Conservation (phyloP, 2,329 filamentous ascomycete genomes). For the Aspergillus arachidicola region DNA sequence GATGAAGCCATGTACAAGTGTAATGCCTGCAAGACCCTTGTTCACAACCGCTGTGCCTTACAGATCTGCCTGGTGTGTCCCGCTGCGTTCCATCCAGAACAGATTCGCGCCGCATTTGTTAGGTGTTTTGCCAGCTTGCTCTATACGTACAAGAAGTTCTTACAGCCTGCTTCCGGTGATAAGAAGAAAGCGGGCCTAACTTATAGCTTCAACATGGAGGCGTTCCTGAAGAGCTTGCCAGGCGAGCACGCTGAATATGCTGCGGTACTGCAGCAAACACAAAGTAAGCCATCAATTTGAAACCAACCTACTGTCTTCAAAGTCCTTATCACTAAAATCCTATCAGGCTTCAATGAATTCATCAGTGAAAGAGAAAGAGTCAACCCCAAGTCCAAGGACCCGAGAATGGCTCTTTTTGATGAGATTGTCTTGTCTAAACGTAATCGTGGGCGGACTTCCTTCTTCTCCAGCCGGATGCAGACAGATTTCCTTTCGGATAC, state of each 20-base stretch:
- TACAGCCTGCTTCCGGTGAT: conserved; percentile 61
- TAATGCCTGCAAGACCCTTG: conserved; percentile 50
- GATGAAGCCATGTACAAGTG: conserved; percentile 59
- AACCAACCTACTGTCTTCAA: not conserved
- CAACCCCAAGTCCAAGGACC: conserved; percentile 54
- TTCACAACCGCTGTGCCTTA: conserved; percentile 63
- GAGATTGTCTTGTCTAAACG: conserved; percentile 67
- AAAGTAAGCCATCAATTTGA: conserved; percentile 46
- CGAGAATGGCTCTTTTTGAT: conserved; percentile 63
- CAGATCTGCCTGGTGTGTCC: conserved; percentile 67
- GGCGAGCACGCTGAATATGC: conserved; percentile 67
- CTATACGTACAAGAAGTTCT: conserved; percentile 68
- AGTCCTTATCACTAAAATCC: conserved; percentile 15
- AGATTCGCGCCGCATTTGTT: conserved; percentile 68
- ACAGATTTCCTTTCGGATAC: conserved; percentile 65
- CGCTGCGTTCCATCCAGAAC: conserved; percentile 67
- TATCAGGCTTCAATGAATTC: conserved; percentile 62
- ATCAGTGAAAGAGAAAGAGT: conserved; percentile 64
- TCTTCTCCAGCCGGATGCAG: conserved; percentile 54
- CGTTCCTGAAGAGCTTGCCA: conserved; percentile 65
- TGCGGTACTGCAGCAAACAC: conserved; percentile 64
- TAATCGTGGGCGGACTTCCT: conserved; percentile 60
- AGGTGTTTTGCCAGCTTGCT: conserved; percentile 69
- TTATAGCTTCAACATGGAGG: conserved; percentile 68
- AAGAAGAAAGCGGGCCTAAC: conserved; percentile 64